Percentiles rank a stretch among this genome's conserved stretches.
These are phyloP conservation scores for Ogataea zsoltii DNA, from an alignment of 805 yeast genomes.

Conservation along the genomic window DNA sequence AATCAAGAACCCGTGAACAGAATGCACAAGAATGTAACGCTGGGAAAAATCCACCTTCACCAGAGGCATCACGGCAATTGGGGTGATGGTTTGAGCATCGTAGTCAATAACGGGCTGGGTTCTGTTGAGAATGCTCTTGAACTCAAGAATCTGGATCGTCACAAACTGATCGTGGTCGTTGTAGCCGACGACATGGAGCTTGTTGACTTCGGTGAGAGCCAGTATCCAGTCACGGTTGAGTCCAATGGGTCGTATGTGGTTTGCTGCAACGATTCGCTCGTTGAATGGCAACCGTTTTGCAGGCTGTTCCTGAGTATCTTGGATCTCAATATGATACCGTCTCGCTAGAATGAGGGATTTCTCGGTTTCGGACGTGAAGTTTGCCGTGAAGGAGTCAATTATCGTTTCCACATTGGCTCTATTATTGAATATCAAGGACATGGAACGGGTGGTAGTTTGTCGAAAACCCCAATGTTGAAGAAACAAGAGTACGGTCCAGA, in stretches of 20 bases:
- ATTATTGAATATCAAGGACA: conserved; percentile 6
- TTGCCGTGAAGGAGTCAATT: conserved; percentile 7
- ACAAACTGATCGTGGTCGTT: conserved; percentile 9
- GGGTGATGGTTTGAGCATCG: neutral
- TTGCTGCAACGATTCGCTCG: conserved; percentile 21
- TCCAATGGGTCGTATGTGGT: conserved; percentile 22
- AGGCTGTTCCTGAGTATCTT: neutral
- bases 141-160: conserved; percentile 19
- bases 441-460: neutral
- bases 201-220: conserved; percentile 24
- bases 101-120: neutral
- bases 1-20: conserved; percentile 19
- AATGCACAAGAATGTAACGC: conserved; percentile 23
- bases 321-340: conserved; percentile 8
- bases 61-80: conserved; percentile 17
- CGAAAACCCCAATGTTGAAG: too few relatives aligned
- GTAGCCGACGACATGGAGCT: conserved; percentile 21
- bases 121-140: conserved; percentile 10
- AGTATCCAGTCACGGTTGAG: conserved; percentile 24
- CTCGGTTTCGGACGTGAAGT: neutral
- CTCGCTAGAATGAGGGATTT: conserved; percentile 9
- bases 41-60: conserved; percentile 24
- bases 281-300: neutral
- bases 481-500: too few relatives aligned
- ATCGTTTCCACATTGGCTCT: conserved; percentile 3